These are phyloP conservation scores for Arthrobotrys pseudoclavata DNA, from an alignment of 2,329 filamentous ascomycete genomes.

Conservation along the genomic window DNA sequence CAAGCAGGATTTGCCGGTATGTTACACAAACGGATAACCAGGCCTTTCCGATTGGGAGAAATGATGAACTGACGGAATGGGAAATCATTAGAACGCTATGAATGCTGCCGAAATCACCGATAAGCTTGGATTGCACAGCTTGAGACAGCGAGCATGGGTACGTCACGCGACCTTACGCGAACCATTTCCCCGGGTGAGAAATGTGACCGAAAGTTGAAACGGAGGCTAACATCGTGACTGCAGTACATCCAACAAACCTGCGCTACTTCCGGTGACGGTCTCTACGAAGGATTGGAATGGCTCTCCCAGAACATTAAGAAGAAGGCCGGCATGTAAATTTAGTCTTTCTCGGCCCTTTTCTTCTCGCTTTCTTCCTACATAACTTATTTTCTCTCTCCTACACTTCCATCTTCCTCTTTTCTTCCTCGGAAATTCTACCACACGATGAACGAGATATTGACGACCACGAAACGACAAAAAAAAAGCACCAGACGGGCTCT, in stretches of 20 bases:
- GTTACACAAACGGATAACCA: constrained; percentile 66
- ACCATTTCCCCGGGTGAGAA: constrained; percentile 2
- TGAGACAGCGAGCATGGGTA: constrained; percentile 99
- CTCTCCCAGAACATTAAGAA: constrained; percentile 86
- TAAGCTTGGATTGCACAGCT: constrained; percentile 98
- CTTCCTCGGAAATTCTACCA: constrained; percentile 92
- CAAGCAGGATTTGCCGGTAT: constrained; percentile 98
- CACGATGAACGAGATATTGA: constrained; percentile 99
- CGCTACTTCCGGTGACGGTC: constrained; percentile 98
- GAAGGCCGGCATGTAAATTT: constrained; percentile 65
- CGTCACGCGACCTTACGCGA: constrained; percentile 66
- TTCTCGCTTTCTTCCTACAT: constrained; percentile 24
- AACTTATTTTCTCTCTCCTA: constrained; percentile 11
- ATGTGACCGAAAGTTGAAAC: background rate
- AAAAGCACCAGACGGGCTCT: constrained; percentile 22
- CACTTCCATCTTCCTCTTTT: constrained; percentile 18
- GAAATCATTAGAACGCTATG: constrained; percentile 85
- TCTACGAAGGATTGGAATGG: constrained; percentile 99
- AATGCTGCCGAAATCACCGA: constrained; percentile 99
- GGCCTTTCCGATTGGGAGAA: constrained; percentile 9
- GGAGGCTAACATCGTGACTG: constrained; percentile 61
- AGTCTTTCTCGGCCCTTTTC: constrained; percentile 24
- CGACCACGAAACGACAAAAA: constrained; percentile 31
- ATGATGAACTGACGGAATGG: constrained; percentile 25
- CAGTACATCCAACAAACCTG: constrained; percentile 99